Evolutionary conservation across 352 stramenopile genomes (phyloP).

Genomic region (Phytophthora uliginosa): DNA sequence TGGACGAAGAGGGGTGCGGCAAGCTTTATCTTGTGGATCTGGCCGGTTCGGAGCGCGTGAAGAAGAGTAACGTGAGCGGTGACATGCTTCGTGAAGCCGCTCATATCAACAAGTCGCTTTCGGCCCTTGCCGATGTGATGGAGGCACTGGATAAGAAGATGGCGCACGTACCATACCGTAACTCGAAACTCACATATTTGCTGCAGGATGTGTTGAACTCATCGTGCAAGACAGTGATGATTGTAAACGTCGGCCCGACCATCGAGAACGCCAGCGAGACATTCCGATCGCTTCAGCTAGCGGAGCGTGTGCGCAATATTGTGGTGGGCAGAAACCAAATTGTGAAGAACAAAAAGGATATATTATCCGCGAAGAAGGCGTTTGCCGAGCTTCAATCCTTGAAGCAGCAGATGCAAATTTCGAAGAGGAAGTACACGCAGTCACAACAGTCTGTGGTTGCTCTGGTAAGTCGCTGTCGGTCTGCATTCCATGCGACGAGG

Average conservation of each 20-base stretch:
- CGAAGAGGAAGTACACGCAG: constrained; percentile 87
- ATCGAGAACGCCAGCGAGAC: constrained; percentile 88
- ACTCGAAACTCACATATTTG: constrained; percentile 99
- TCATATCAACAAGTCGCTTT: constrained; percentile 93
- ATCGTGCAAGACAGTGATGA: constrained; percentile 95
- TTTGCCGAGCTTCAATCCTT: constrained; percentile 96
- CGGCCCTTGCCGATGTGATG: constrained; percentile 95
- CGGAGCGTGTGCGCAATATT: constrained; percentile 83
- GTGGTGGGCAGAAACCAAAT: constrained; percentile 85
- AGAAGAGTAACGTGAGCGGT: constrained; percentile 91
- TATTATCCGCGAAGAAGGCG: constrained; percentile 93
- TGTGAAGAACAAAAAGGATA: constrained; percentile 88
- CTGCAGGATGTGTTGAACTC: constrained; percentile 95
- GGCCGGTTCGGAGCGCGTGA: constrained; percentile 93
- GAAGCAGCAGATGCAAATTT: constrained; percentile 92
- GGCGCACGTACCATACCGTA: constrained; percentile 96
- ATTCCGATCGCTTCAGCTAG: constrained; percentile 90
- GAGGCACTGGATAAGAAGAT: constrained; percentile 93
- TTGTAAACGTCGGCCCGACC: constrained; percentile 92
- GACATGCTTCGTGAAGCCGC: constrained; percentile 83
- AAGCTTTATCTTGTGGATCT: constrained; percentile 95
- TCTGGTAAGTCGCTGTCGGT: constrained; percentile 81
- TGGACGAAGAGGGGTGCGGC: constrained; percentile 74
- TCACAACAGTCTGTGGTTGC: constrained; percentile 93
- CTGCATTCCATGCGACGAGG: constrained; percentile 42